phyloP scores from a whole-genome alignment of 257 asterid species.

The Nicotiana knightiana region DNA sequence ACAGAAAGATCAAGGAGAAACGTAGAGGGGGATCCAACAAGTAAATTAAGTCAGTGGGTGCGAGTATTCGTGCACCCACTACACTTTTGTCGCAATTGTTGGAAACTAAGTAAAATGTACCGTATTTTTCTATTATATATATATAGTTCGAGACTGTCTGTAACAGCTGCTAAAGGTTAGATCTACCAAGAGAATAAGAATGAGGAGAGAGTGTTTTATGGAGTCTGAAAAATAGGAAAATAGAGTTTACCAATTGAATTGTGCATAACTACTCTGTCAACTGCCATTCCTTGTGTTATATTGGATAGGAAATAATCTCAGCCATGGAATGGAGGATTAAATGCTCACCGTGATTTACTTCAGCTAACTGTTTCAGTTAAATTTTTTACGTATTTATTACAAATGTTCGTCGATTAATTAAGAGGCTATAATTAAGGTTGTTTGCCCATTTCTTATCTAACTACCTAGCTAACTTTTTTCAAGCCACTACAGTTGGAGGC shows the following conservation, averaged over 20 bases:
- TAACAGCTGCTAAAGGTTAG: not conserved
- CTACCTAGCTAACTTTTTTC: not conserved
- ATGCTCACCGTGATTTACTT: not conserved
- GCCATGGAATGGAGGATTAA: not conserved
- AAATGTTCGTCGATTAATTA: not conserved
- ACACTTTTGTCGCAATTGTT: not conserved
- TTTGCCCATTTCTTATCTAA: not conserved
- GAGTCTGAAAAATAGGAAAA: not conserved
- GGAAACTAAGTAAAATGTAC: not conserved
- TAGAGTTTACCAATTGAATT: not conserved
- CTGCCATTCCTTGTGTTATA: not conserved
- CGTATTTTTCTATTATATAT: not conserved
- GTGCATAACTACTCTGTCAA: not conserved
- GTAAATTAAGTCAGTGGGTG: not conserved
- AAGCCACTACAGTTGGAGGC: not conserved
- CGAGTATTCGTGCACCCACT: not conserved
- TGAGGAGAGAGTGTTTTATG: not conserved
- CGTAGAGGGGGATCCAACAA: not conserved
- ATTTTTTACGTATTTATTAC: not conserved
- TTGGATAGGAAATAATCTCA: not conserved
- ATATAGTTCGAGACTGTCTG: not conserved
- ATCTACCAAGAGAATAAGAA: not conserved
- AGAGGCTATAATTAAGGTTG: not conserved
- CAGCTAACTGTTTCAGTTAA: not conserved
- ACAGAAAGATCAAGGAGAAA: not conserved